phyloP scores from a whole-genome alignment of 2,329 filamentous ascomycete genomes.

The Aspergillus ochraceoroseus region DNA sequence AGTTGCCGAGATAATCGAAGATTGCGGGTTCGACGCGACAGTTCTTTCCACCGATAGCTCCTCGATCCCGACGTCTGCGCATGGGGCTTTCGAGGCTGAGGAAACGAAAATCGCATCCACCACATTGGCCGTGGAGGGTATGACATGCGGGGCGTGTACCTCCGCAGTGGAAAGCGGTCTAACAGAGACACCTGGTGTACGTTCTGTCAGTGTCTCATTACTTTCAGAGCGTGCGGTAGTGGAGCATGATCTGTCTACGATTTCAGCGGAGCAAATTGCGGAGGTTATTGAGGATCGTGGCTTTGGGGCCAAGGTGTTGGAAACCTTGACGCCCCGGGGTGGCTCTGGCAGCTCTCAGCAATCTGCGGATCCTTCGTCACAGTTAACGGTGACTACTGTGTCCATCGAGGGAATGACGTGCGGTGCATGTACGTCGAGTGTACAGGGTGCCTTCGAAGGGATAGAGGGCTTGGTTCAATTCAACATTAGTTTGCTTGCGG shows the following conservation, averaged over 20 bases:
- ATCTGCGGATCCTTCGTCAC: conserved; percentile 32
- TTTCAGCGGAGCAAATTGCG: conserved; percentile 52
- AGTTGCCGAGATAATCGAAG: conserved; percentile 81
- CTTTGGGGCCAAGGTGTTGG: conserved; percentile 73
- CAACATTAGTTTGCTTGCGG: conserved; percentile 90
- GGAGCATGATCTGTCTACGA: conserved; percentile 62
- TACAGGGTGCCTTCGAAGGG: conserved; percentile 74
- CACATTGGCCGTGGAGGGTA: conserved; percentile 73
- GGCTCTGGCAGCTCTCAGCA: conserved; percentile 34
- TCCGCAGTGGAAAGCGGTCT: conserved; percentile 79
- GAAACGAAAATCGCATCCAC: conserved; percentile 54
- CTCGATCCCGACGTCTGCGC: conserved; percentile 44
- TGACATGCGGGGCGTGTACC: conserved; percentile 89
- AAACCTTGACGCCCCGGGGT: conserved; percentile 52
- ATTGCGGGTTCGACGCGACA: conserved; percentile 85
- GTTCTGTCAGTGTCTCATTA: conserved; percentile 73
- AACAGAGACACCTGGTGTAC: conserved; percentile 67
- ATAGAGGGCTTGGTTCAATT: conserved; percentile 77
- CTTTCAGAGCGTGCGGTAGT: conserved; percentile 81
- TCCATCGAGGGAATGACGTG: conserved; percentile 97
- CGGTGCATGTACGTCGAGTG: conserved; percentile 87
- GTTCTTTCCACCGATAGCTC: conserved; percentile 77
- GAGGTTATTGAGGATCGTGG: conserved; percentile 64
- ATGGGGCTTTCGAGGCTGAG: conserved; percentile 33
- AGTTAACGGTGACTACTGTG: conserved; percentile 68